These are phyloP conservation scores for Bacterosira constricta DNA, from an alignment of 108 stramenopile species.

Conservation along the genomic window DNA sequence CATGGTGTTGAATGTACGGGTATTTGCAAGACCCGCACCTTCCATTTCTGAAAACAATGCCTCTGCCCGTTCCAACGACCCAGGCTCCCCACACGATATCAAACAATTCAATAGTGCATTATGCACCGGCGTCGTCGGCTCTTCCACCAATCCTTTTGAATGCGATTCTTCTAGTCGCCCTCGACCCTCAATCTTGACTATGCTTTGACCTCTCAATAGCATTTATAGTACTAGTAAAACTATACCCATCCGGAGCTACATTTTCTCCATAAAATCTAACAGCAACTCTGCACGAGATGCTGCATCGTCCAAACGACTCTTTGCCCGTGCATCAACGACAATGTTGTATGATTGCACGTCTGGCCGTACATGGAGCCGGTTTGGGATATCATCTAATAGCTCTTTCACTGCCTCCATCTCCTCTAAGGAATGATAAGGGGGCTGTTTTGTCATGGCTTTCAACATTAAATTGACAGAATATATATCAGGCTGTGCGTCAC, in stretches of 20 bases:
- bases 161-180: conserved; percentile 30
- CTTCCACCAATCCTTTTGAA: conserved; percentile 12
- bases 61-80: conserved; percentile 4
- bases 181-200: not conserved
- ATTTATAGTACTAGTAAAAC: conserved; percentile 18
- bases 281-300: conserved; percentile 59
- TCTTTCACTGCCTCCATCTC: conserved; percentile 11
- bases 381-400: conserved; percentile 2
- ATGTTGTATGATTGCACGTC: conserved; percentile 60
- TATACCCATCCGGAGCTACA: conserved; percentile 18
- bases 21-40: conserved; percentile 23
- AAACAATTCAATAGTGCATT: conserved; percentile 31
- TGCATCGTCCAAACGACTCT: conserved; percentile 52
- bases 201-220: conserved; percentile 11
- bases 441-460: conserved; percentile 4
- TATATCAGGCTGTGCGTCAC: conserved; percentile 15
- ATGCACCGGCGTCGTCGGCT: conserved; percentile 23
- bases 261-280: conserved; percentile 56
- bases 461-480: conserved; percentile 28
- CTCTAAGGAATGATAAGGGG: not conserved
- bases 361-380: conserved; percentile 16
- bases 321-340: conserved; percentile 61
- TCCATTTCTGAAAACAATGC: conserved; percentile 22
- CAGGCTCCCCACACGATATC: conserved; percentile 5
- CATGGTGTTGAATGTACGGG: conserved; percentile 29